Evolutionary conservation across 208 protist species (phyloP).

Genomic region (Chromosphaera perkinsii): DNA sequence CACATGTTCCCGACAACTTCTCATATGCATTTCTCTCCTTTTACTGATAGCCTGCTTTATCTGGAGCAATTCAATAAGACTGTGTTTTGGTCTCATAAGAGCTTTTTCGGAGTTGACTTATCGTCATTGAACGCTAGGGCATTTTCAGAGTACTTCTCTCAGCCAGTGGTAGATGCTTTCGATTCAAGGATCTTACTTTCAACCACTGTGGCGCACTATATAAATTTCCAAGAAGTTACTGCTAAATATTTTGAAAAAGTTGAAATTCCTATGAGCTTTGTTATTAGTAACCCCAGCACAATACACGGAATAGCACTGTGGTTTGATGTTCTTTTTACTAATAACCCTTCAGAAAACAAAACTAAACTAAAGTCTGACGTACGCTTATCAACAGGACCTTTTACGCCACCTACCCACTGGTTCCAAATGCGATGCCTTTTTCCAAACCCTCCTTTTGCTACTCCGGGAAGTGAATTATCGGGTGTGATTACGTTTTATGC

Average conservation of each 20-base stretch:
- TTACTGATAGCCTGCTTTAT: conserved; percentile 41
- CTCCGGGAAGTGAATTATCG: background rate
- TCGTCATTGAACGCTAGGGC: conserved; percentile 16
- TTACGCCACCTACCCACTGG: conserved; percentile 30
- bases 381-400: conserved; percentile 21
- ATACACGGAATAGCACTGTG: conserved; percentile 38
- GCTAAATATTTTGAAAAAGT: conserved; percentile 14
- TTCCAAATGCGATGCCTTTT: conserved; percentile 11
- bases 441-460: background rate
- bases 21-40: conserved; percentile 37
- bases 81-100: conserved; percentile 31
- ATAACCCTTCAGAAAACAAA: no score
- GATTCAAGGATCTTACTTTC: background rate
- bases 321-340: conserved; percentile 41
- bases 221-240: conserved; percentile 11
- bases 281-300: background rate
- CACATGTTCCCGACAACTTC: conserved; percentile 41
- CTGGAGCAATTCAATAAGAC: conserved; percentile 31
- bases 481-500: background rate
- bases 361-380: background rate
- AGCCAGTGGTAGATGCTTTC: conserved; percentile 39
- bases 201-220: background rate
- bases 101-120: conserved; percentile 44
- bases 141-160: conserved; percentile 17
- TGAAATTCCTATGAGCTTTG: conserved; percentile 22